Conservation (phyloP, 805 yeast species). For the Hanseniaspora hatyaiensis region DNA sequence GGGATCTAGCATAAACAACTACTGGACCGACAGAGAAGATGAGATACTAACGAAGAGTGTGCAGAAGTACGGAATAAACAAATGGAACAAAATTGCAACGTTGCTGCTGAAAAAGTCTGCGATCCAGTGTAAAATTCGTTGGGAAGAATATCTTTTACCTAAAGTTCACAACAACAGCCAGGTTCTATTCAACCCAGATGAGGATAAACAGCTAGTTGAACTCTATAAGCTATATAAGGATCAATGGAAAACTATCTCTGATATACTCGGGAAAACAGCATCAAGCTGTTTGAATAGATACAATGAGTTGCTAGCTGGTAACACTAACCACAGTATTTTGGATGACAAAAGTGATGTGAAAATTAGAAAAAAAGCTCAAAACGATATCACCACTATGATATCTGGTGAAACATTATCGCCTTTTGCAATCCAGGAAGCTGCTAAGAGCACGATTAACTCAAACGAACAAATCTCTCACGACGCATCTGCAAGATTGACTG, state of each 20-base stretch:
- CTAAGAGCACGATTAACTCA: no score
- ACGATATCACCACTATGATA: slow-evolving; percentile 24
- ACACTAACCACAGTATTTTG: slow-evolving; percentile 25
- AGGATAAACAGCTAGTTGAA: slow-evolving; percentile 59
- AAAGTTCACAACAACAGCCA: slow-evolving; percentile 52
- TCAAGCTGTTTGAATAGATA: slow-evolving; percentile 78
- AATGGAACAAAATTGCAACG: slow-evolving; percentile 90
- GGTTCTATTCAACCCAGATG: slow-evolving; percentile 26
- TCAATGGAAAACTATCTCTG: slow-evolving; percentile 90
- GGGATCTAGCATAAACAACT: slow-evolving; percentile 50
- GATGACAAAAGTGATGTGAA: slow-evolving; percentile 33
- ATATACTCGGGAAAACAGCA: slow-evolving; percentile 71
- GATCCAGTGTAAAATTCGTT: slow-evolving; percentile 80
- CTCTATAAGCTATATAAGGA: slow-evolving; percentile 68
- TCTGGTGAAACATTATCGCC: not conserved
- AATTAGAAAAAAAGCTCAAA: slow-evolving; percentile 61
- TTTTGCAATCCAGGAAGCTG: no score
- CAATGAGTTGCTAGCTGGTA: slow-evolving; percentile 48
- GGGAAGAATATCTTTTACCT: slow-evolving; percentile 70
- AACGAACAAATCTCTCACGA: slow-evolving; percentile 32
- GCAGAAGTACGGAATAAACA: slow-evolving; percentile 83
- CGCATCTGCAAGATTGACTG: slow-evolving; percentile 81
- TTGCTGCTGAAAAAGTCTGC: slow-evolving; percentile 76
- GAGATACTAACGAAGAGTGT: slow-evolving; percentile 84
- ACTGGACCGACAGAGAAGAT: slow-evolving; percentile 75